Evolutionary conservation across 179 eudicot genomes (phyloP), one percentile per base, ranked within the genome.

Genomic region (Silene noctiflora): DNA sequence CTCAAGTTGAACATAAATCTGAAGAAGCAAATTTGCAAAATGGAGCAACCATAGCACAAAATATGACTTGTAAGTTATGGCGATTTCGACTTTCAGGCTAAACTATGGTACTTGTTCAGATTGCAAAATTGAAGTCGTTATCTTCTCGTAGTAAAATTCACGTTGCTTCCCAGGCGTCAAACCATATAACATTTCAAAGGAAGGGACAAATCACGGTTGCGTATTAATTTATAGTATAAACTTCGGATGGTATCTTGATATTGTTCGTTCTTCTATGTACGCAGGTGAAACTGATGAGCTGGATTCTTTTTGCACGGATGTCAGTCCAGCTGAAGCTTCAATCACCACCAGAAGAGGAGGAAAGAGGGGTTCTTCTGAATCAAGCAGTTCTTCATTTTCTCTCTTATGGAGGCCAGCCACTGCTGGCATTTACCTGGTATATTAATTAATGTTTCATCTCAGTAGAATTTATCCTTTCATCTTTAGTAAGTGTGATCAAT

Each of bases 381-480:
- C 5, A 22, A 55, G 70, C 44, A 81, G 9, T 31, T 66, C 79
- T 31, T 66, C 76, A 16, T 81, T 78, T 75, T 75, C 79, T 20
- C 0, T 75, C 24, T 16, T 16, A n/a, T 81, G 84, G 84, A 58
- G 63, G 59, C 46, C 60, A 7, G 14, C 72, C 44, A 25, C 69
- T 44, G 21, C 58, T 35, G 72, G 79, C 53, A 22, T n/a, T 65
- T 81, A 35, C 73, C 73, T 81, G 79, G 84, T 81, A 81, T 1
- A 58, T 25, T 27, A 27, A 25, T 25, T 55, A 3, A 14, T 19
- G 53, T 67, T 67, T 35, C 42, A 35, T 35, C 42, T 35, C 6
- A 35, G 42, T 35, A 35, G 8, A 35, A 35, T 35, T 74, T 42
- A 39, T 53, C 69, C 13, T 48, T n/a, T 59, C 35, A 24, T 24